Base-by-base conservation (phyloP, 2,329 filamentous ascomycete genomes). In the Colletotrichum sp. region DNA sequence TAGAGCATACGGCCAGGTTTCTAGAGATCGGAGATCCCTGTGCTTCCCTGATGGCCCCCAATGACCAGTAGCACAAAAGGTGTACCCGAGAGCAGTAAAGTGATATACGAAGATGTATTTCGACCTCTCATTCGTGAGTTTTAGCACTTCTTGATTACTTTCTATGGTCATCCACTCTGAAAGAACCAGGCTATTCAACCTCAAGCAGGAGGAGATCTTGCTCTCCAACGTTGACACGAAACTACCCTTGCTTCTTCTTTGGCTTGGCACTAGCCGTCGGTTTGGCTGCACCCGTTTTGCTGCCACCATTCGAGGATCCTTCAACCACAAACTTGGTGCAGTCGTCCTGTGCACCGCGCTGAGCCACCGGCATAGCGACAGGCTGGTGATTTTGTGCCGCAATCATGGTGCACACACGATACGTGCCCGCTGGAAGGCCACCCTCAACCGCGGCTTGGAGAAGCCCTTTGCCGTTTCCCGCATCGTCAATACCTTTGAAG, bases 401-500 rank as follows among this genome's bases (percentile, higher is more conserved):
- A 26, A 86, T 86, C 84, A 91, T 88, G 24, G 88, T 89, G 80
- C 89, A 91, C 57, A 87, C 87, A 67, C 89, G 85, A 81, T 90
- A 90, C 76, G 81, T 79, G 6, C 89, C 90, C 34, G 82, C 82
- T 12, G 87, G 85, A 26, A 91, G 84, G 28, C 89, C 89, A 3
- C 83, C 87, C 0, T 82, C 80, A 9, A 91, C 87, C 30, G 81
- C 79, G 28, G 88, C 86, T 69, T 81, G 80, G 49, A 91, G 84
- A n/a, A 83, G 79, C 8, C 88, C 89, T 8, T 87, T 81, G 12
- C 86, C 85, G 75, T 90, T 84, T 49, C 87, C 89, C 26, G 80
- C 83, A 77, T 90, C 87, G 78, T 91, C 90, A 80, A 92, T 87
- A 73, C 90, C 90, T 84, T 90, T 91, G 86, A 92, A 92, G 83